Base-by-base conservation (phyloP, 2,329 filamentous ascomycete species). In the Dactylellina parvicollis region DNA sequence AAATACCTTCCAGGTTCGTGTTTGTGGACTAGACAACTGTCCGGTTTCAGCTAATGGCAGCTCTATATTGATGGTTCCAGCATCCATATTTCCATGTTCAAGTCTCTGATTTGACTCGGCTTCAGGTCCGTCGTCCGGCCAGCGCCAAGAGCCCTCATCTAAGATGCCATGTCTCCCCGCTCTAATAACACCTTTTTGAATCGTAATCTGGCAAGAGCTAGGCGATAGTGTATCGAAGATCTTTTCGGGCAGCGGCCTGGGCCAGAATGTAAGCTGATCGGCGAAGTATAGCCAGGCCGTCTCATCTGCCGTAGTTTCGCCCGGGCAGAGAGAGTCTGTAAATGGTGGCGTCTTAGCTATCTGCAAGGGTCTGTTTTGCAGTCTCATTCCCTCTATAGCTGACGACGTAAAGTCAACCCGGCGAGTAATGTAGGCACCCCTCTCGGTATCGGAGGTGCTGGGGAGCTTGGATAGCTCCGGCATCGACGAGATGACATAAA, bases 1-100 rank as follows among this genome's bases (percentile, higher is more conserved):
- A 73, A 73, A 73, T 73, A 73, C 69, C 60, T 73, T 73, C 69
- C 69, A 73, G 26, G 34, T 49, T 38, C 60, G 36, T 26, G 47
- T 55, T 28, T 55, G 4, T 24, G 40, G 18, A 52, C 14, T 40
- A 4, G 47, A 42, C 20, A 22, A 28, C 10, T 20, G 16, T 30
- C 34, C 34, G 1, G 9, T 16, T 50, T 40, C 38, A 20, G 24
- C 26, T 20, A 28, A 22, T 36, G 16, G 26, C 20, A n/a, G 16
- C 8, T n/a, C n/a, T n/a, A 9, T 7, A 38, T 38, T n/a, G 4
- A n/a, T 38, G 12, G 12, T 9, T 9, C 12, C 34, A 38, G 12
- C 34, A 3, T 14, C 12, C 30, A 10, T 9, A 20, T 10, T 18
- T 12, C 20, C 0, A 22, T 20, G 3, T 32, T 9, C 14, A 4